phyloP scores from a whole-genome alignment of 2,329 filamentous ascomycete genomes.

The Plenodomus biglobosus region DNA sequence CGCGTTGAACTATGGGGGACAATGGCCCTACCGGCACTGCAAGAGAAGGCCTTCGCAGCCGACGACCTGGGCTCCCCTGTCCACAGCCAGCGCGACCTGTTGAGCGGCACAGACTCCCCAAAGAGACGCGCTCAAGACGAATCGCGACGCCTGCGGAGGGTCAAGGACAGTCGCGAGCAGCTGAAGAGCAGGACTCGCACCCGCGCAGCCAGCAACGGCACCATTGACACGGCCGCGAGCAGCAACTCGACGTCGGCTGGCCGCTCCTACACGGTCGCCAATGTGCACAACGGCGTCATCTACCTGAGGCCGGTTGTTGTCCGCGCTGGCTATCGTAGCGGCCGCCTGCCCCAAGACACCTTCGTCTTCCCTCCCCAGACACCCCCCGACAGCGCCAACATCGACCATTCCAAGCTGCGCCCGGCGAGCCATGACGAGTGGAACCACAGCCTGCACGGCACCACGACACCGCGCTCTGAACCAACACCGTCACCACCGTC shows the following conservation, averaged over 20 bases:
- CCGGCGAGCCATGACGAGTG: constrained; percentile 44
- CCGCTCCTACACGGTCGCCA: constrained; percentile 51
- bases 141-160: constrained; percentile 37
- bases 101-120: constrained; percentile 30
- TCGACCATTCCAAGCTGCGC: constrained; percentile 35
- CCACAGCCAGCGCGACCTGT: constrained; percentile 28
- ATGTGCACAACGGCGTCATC: constrained; percentile 52
- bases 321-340: constrained; percentile 40
- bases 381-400: constrained; percentile 41
- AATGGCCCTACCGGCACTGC: constrained; percentile 41
- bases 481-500: too few species aligned
- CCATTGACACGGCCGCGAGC: constrained; percentile 32
- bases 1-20: constrained; percentile 36
- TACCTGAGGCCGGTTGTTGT: constrained; percentile 49
- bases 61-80: constrained; percentile 29
- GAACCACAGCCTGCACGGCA: constrained; percentile 40
- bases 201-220: constrained; percentile 37
- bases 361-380: constrained; percentile 46
- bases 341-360: constrained; percentile 36
- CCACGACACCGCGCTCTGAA: constrained; percentile 35
- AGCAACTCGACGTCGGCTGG: constrained; percentile 33
- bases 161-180: constrained; percentile 44
- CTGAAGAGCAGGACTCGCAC: constrained; percentile 37
- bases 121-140: constrained; percentile 32
- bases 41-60: constrained; percentile 31